Base-by-base conservation (phyloP, 805 yeast genomes). In the Blastobotrys parvus region DNA sequence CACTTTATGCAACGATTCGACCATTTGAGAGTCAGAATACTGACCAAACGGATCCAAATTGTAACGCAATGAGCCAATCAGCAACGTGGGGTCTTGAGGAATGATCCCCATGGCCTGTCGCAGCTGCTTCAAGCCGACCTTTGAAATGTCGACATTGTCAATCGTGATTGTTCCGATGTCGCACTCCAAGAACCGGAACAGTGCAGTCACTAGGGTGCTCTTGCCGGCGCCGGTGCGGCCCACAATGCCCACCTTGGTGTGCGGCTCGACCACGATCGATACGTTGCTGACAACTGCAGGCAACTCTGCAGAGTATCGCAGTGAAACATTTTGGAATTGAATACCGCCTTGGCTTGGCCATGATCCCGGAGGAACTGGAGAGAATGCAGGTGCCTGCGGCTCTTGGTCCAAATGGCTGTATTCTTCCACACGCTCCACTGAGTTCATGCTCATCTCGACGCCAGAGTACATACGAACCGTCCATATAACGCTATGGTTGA, bases 151-250 rank as follows among this genome's bases (percentile, higher is more conserved):
- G 22, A 81, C 45, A 3, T 80, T 86, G 60, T 83, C 92, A 50
- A 82, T 79, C 8, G 57, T 44, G 34, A 83, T 74, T 0, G 57
- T 52, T 7, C 92, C 92, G 4, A 60, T 43, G 13, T 68, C 71
- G 8, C 81, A 60, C 54, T 82, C 90, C 39, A 69, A 49, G 45
- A 66, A 48, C 42, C 80, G 59, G 69, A 90, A 90, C 53, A 90
- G 74, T 2, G 97, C 95, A 4, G 96, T 85, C 50, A 90, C 87
- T 47, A 90, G 87, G 0, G 97, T 90, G 0, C 96, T 87, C 62
- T 90, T 90, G 55, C 98, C 98, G 16, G 97, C 97, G 61, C 98
- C 98, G 0, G 98, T 90, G 63, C 97, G 79, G 20, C 98, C 98
- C 44, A 90, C 97, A 59, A 90, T 82, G 57, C 97, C 98, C 50